Conservation (phyloP, 2,329 filamentous ascomycete genomes). For the Colletotrichum siamense region DNA sequence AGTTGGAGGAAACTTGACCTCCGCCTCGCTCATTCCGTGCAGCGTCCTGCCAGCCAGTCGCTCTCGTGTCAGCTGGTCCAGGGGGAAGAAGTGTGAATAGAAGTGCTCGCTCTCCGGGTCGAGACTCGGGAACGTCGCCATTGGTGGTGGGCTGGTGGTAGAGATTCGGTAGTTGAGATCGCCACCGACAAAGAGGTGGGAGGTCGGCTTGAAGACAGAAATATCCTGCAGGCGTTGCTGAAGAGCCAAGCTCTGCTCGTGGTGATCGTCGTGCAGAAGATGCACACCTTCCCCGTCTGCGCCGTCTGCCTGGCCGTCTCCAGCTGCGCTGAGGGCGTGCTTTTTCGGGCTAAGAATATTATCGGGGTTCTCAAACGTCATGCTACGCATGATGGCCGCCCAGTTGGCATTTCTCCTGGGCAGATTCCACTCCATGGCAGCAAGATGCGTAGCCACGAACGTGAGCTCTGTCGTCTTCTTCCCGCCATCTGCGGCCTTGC, state of each 20-base stretch:
- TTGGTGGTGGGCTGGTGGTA: constrained; percentile 63
- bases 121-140: constrained; percentile 68
- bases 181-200: constrained; percentile 84
- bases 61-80: constrained; percentile 83
- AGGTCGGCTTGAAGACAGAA: constrained; percentile 76
- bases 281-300: constrained; percentile 31
- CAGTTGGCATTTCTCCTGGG: constrained; percentile 85
- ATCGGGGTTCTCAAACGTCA: constrained; percentile 73
- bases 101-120: constrained; percentile 62
- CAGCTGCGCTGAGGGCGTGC: background rate
- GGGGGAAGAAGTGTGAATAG: constrained; percentile 69
- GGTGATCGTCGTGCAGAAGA: constrained; percentile 39
- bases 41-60: constrained; percentile 71
- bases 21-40: constrained; percentile 78
- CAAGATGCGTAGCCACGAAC: constrained; percentile 87
- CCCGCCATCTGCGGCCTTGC: constrained; percentile 30
- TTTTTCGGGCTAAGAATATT: constrained; percentile 34
- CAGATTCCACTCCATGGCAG: constrained; percentile 83
- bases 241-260: constrained; percentile 38
- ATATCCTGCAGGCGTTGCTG: constrained; percentile 57
- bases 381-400: constrained; percentile 78
- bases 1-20: constrained; percentile 83
- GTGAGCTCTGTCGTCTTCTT: constrained; percentile 68
- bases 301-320: constrained; percentile 26
- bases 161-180: constrained; percentile 96